A percentile compares a stretch with the other conserved stretches of the same genome.
phyloP scores from a whole-genome alignment of 2,329 filamentous ascomycete genomes.

The Paecilomyces variotii region DNA sequence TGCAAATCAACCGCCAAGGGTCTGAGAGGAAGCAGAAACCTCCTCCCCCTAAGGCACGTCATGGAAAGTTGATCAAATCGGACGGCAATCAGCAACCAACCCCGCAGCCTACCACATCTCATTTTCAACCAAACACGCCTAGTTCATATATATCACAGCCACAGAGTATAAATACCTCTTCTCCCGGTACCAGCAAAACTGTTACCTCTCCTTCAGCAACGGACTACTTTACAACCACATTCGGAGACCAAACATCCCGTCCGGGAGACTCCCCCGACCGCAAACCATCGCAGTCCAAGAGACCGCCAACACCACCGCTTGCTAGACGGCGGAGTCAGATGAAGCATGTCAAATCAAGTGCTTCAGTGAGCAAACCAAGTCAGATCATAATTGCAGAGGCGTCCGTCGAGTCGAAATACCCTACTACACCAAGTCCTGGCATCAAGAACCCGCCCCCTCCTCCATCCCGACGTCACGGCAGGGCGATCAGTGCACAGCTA shows the following conservation, averaged over 20 bases:
- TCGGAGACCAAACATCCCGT: not conserved
- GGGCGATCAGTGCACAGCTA: slow-evolving; percentile 2
- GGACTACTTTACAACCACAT: slow-evolving; percentile 24
- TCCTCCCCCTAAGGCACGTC: slow-evolving; percentile 67
- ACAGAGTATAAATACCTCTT: slow-evolving; percentile 12
- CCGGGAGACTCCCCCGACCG: slow-evolving; percentile 18
- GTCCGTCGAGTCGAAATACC: slow-evolving; percentile 35
- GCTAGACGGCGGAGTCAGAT: slow-evolving; percentile 42
- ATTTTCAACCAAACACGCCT: slow-evolving; percentile 18
- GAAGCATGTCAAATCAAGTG: slow-evolving; percentile 26
- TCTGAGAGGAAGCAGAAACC: slow-evolving; percentile 53
- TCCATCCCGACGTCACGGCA: slow-evolving; percentile 41
- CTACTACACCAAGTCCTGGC: slow-evolving; percentile 21
- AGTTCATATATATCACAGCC: slow-evolving; percentile 16
- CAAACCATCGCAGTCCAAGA: slow-evolving; percentile 29
- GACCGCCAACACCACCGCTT: slow-evolving; percentile 42
- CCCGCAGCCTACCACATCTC: slow-evolving; percentile 15
- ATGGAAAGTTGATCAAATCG: slow-evolving; percentile 63
- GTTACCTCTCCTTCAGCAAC: slow-evolving; percentile 51
- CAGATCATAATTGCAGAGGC: slow-evolving; percentile 35
- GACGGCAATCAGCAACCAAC: slow-evolving; percentile 20
- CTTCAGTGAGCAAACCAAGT: slow-evolving; percentile 23
- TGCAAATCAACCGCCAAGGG: not conserved
- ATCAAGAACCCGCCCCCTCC: slow-evolving; percentile 45
- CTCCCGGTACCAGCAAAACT: slow-evolving; percentile 40